These are phyloP conservation scores for Colletotrichum noveboracense DNA, from an alignment of 2,329 filamentous ascomycete genomes.

Conservation along the genomic window DNA sequence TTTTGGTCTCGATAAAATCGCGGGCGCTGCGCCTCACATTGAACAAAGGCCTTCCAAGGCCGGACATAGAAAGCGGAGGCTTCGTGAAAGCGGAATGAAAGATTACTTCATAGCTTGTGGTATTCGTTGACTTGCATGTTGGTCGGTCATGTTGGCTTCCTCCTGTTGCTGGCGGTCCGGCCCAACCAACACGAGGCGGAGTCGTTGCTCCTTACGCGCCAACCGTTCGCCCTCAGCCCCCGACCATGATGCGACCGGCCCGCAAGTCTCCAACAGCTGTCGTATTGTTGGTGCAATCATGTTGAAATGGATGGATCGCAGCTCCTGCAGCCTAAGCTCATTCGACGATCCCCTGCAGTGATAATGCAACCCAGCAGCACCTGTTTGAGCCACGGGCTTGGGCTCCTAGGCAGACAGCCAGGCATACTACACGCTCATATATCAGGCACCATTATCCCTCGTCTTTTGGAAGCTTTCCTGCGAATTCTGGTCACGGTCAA, in stretches of 20 bases:
- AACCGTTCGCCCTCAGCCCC: neutral
- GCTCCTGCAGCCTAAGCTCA: neutral
- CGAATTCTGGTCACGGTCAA: fast-evolving
- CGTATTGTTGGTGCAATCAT: neutral
- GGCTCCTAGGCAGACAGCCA: neutral
- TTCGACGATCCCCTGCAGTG: neutral
- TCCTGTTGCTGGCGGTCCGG: neutral
- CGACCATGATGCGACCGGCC: neutral
- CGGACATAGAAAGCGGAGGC: neutral
- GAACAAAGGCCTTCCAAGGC: neutral
- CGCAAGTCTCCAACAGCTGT: neutral
- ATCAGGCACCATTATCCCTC: neutral
- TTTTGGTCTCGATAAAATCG: neutral
- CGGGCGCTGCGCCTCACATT: neutral
- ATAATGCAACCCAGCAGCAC: neutral
- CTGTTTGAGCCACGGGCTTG: neutral
- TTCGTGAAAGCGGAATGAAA: neutral
- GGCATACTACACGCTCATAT: neutral
- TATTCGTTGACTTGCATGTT: neutral
- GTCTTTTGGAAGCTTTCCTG: fast-evolving
- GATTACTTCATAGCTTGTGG: neutral
- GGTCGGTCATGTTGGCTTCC: neutral
- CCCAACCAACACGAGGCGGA: neutral
- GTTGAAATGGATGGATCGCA: neutral
- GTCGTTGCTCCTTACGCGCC: neutral